Percentiles rank a stretch among this genome's conserved stretches.
phyloP scores from a whole-genome alignment of 2,329 filamentous ascomycete genomes.

The Ilyonectria mors-panacis region DNA sequence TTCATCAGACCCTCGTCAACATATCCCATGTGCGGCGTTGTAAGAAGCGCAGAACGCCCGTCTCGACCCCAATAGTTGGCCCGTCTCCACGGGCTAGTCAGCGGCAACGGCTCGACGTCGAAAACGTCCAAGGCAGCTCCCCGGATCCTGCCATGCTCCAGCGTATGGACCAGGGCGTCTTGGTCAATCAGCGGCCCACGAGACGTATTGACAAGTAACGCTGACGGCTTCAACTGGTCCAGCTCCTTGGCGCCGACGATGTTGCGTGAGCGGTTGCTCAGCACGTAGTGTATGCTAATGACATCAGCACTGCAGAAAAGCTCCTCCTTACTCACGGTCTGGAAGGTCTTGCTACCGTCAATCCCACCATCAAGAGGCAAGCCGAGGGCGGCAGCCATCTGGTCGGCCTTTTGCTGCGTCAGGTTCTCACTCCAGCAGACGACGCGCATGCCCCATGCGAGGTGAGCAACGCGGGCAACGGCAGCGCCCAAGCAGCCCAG shows the following conservation, averaged over 20 bases:
- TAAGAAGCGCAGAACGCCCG: constrained; percentile 72
- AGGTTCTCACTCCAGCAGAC: constrained; percentile 76
- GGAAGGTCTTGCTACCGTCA: too few species aligned
- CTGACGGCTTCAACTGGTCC: too few species aligned
- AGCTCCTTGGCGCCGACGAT: constrained; percentile 62
- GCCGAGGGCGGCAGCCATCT: too few species aligned
- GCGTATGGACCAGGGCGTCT: constrained; percentile 3
- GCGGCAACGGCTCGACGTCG: too few species aligned
- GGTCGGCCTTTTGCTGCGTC: constrained; percentile 70
- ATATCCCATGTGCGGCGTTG: constrained; percentile 88
- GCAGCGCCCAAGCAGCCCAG: constrained; percentile 72
- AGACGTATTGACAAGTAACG: too few species aligned
- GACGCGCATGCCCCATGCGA: constrained; percentile 76
- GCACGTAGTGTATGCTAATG: constrained; percentile 77
- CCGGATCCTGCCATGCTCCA: too few species aligned
- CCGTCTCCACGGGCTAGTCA: too few species aligned
- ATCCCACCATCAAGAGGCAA: too few species aligned
- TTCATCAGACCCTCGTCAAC: constrained; percentile 76
- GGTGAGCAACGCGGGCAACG: constrained; percentile 63
- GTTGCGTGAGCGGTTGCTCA: constrained; percentile 73
- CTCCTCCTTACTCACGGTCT: constrained; percentile 74
- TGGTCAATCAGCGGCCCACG: too few species aligned
- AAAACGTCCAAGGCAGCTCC: too few species aligned
- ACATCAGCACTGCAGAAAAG: constrained; percentile 75
- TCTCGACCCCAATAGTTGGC: constrained; percentile 48